Conservation (phyloP, 2,329 filamentous ascomycete species). For the Pestalotiopsis sp. region DNA sequence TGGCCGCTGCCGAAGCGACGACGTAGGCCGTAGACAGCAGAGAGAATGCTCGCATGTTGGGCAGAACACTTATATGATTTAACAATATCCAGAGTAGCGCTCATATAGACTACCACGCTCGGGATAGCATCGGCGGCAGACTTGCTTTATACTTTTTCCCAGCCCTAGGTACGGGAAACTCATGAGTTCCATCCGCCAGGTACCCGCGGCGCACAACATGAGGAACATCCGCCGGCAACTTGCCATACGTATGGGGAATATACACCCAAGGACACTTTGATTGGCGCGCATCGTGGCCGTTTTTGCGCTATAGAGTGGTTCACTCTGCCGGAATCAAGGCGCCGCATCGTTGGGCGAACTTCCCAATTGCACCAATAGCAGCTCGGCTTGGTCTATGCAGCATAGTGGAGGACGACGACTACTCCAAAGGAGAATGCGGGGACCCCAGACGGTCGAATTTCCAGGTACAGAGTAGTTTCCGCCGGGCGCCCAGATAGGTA, state of each 20-base stretch:
- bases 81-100: neutral
- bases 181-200: neutral
- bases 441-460: slow-evolving; percentile 1
- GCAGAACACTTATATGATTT: too few relatives aligned
- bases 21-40: neutral
- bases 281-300: neutral
- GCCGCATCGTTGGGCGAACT: neutral
- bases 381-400: neutral
- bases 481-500: neutral
- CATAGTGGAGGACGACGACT: neutral
- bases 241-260: neutral
- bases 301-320: neutral
- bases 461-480: neutral
- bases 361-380: slow-evolving; percentile 1
- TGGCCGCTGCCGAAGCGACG: slow-evolving; percentile 13
- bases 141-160: neutral
- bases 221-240: neutral
- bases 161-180: neutral
- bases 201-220: neutral
- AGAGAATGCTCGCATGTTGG: slow-evolving; percentile 1
- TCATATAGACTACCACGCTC: neutral
- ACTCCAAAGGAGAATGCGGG: neutral
- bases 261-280: neutral
- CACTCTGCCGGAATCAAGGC: slow-evolving; percentile 1
- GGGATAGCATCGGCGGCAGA: neutral